Base-by-base conservation (phyloP, 805 yeast genomes). In the Monosporozyma aquatica region DNA sequence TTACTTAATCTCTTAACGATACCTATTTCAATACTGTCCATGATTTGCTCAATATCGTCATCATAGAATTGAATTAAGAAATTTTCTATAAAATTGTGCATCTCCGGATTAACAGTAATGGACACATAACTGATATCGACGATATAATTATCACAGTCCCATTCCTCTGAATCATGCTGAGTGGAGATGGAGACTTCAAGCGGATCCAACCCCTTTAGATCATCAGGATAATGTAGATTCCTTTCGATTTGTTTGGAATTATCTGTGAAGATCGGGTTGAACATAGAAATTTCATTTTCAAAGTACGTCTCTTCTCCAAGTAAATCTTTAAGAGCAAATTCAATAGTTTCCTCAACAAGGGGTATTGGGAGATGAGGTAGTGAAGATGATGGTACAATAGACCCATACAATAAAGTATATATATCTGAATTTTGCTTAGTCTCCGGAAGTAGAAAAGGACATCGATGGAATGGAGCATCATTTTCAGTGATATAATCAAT, bases 381-480 rank as follows among this genome's bases (percentile, higher is more conserved):
- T 1, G 87, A 68, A 4, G 80, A 63, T 0, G 86, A 74, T 0
- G 87, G 79, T 17, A 68, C 59, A 7, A 82, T 72, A 5, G 74
- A 64, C 0, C 80, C 78, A 47, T 61, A 70, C 0, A 69, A 66
- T 5, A 67, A 66, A n/a, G 67, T 61, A 49, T 80, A 84, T 1
- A 48, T 32, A 17, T 51, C 51, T 0, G 63, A 58, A 38, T 71
- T 72, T 42, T 80, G 72, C 11, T 65, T 62, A 11, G 70, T 68
- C 6, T 69, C 70, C 3, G 74, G 71, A 7, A 90, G 58, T 23
- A 90, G 59, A 56, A 87, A 89, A 0, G 92, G 80, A 17, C 78
- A 67, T 43, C 98, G 64, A 50, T 86, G 92, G 47, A 77, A 87
- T 0, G 95, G 87, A 0, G 84, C 82, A 67, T 92, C 98, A 52